Evolutionary conservation across 768 basidiomycete species (phyloP).

Genomic region (Thelephora aurantiotincta): DNA sequence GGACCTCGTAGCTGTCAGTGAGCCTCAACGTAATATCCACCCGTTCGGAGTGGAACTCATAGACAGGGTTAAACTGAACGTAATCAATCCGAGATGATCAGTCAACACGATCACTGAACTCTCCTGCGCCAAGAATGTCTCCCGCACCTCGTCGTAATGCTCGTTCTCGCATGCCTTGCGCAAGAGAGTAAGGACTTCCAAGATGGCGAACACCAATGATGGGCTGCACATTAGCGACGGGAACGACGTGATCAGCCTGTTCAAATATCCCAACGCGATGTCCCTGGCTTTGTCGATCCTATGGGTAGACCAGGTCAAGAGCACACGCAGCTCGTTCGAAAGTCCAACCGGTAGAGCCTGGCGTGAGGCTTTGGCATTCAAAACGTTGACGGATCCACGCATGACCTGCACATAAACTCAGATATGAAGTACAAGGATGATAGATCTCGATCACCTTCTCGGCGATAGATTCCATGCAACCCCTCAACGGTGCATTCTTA

Average conservation of each 20-base stretch:
- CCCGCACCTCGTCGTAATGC: constrained; percentile 71
- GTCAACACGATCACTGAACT: background rate
- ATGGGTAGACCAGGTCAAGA: constrained; percentile 73
- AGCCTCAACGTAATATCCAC: constrained; percentile 63
- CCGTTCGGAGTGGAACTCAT: constrained; percentile 71
- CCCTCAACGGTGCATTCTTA: constrained; percentile 44
- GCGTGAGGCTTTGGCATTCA: constrained; percentile 62
- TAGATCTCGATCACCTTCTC: constrained; percentile 43
- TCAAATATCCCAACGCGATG: constrained; percentile 70
- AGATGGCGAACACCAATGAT: constrained; percentile 72
- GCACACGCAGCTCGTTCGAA: constrained; percentile 56
- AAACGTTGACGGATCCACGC: constrained; percentile 52
- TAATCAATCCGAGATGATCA: background rate
- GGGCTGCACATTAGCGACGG: constrained; percentile 91
- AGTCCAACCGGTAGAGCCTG: constrained; percentile 63
- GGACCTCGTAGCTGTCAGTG: constrained; percentile 72
- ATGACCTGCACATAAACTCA: constrained; percentile 43
- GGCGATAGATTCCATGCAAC: constrained; percentile 77
- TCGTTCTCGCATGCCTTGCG: constrained; percentile 84
- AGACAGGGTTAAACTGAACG: constrained; percentile 72
- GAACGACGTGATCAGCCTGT: constrained; percentile 78
- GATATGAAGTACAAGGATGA: background rate
- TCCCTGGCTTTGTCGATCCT: constrained; percentile 71
- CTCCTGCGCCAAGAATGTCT: background rate
- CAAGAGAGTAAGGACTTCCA: constrained; percentile 84